Conservation (phyloP, 2,329 filamentous ascomycete species). For the Scleromitrula shiraiana region DNA sequence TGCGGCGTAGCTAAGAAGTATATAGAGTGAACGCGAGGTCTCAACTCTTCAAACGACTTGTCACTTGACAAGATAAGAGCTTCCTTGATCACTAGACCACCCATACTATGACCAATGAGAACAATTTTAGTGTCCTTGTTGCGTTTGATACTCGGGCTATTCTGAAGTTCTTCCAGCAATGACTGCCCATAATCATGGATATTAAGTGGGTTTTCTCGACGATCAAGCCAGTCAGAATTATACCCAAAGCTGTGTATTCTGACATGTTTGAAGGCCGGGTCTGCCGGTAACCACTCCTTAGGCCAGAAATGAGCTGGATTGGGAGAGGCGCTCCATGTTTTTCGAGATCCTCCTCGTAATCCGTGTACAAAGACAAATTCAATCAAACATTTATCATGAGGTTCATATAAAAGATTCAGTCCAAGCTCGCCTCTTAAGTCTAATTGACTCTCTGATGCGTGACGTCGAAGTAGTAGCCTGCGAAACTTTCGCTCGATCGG, state of each 20-base stretch:
- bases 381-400: too few relatives aligned
- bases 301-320: slow-evolving; percentile 31
- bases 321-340: slow-evolving; percentile 30
- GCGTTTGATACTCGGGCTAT: background rate
- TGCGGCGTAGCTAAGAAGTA: slow-evolving; percentile 37
- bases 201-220: slow-evolving; percentile 11
- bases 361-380: too few relatives aligned
- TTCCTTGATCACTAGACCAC: slow-evolving; percentile 15
- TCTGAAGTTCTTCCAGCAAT: background rate
- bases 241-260: slow-evolving; percentile 16
- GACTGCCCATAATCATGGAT: background rate
- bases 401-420: too few relatives aligned
- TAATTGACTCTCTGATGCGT: too few relatives aligned
- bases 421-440: too few relatives aligned
- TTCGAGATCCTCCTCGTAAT: too few relatives aligned
- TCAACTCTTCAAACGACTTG: too few relatives aligned
- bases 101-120: slow-evolving; percentile 16
- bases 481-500: too few relatives aligned
- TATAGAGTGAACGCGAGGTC: slow-evolving; percentile 31
- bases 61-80: too few relatives aligned
- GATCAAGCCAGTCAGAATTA: slow-evolving; percentile 13
- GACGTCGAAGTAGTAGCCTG: too few relatives aligned
- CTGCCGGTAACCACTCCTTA: background rate
- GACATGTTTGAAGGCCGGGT: slow-evolving; percentile 7
- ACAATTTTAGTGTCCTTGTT: slow-evolving; percentile 10